A percentile compares a stretch with the other conserved stretches of the same genome.
Evolutionary conservation across 2,329 filamentous ascomycete species (phyloP).

Genomic region (Stagonosporopsis cucurbitacearum): DNA sequence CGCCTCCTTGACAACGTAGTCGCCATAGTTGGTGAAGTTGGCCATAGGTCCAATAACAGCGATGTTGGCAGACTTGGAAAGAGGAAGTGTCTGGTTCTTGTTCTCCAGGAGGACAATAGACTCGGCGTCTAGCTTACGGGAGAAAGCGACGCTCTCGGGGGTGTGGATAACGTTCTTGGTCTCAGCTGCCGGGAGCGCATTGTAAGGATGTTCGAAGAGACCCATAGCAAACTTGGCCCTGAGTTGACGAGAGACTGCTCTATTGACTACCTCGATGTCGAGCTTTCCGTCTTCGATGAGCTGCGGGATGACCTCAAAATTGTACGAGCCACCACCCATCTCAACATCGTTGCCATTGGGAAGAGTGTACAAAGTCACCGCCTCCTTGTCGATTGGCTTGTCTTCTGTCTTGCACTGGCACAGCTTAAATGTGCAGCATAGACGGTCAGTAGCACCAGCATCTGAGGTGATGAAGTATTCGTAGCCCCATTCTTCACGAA

Average conservation of each 20-base stretch:
- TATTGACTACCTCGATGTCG: constrained; percentile 65
- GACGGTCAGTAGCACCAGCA: constrained; percentile 72
- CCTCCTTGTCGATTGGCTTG: constrained; percentile 67
- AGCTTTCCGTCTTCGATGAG: constrained; percentile 68
- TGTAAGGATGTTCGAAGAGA: constrained; percentile 73
- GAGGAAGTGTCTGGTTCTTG: constrained; percentile 66
- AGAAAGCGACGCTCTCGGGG: constrained; percentile 62
- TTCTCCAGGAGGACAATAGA: constrained; percentile 79
- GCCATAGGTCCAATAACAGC: constrained; percentile 80
- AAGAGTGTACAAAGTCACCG: constrained; percentile 68
- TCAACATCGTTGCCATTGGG: constrained; percentile 75
- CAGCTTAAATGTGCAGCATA: constrained; percentile 69
- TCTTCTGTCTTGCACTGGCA: constrained; percentile 56
- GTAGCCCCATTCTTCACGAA: constrained; percentile 75
- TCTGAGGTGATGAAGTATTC: constrained; percentile 72
- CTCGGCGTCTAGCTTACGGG: constrained; percentile 71
- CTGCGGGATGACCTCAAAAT: constrained; percentile 68
- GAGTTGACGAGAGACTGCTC: constrained; percentile 69
- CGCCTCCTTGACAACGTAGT: constrained; percentile 72
- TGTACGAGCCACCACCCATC: constrained; percentile 79
- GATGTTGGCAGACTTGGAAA: constrained; percentile 70
- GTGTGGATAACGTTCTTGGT: constrained; percentile 68
- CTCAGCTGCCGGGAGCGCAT: constrained; percentile 62
- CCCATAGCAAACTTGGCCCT: constrained; percentile 73
- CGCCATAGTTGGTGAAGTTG: constrained; percentile 64